These are phyloP conservation scores for Leishmania aethiopica DNA, from an alignment of 208 protist species.

Conservation along the genomic window DNA sequence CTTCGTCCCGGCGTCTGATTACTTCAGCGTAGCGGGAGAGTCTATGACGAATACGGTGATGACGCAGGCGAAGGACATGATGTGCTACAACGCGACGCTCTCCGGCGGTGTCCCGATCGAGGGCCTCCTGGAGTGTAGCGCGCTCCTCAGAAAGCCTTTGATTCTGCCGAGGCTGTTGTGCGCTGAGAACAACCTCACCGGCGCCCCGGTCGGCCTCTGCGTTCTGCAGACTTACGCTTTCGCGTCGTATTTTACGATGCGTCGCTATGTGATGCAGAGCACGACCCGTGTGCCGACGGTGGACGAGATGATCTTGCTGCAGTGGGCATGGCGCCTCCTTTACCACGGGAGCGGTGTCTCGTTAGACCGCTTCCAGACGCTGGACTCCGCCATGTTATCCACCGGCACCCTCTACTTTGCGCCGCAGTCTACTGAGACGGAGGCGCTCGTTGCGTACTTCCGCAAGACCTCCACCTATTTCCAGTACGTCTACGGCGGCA, in stretches of 20 bases:
- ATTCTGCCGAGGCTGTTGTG: slow-evolving; percentile 13
- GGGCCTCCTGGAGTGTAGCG: slow-evolving; percentile 9
- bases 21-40: slow-evolving; percentile 27
- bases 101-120: slow-evolving; percentile 16
- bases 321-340: slow-evolving; percentile 52
- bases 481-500: slow-evolving; percentile 51
- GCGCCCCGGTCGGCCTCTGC: slow-evolving; percentile 36
- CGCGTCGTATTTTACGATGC: slow-evolving; percentile 5
- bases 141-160: not conserved
- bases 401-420: slow-evolving; percentile 56
- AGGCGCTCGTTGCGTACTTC: slow-evolving; percentile 40
- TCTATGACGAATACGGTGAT: slow-evolving; percentile 9
- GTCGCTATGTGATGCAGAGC: slow-evolving; percentile 22
- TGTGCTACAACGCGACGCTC: slow-evolving; percentile 45
- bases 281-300: slow-evolving; percentile 41
- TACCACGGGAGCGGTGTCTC: slow-evolving; percentile 25
- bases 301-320: slow-evolving; percentile 48
- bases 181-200: slow-evolving; percentile 22
- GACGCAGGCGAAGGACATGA: slow-evolving; percentile 7
- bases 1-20: slow-evolving; percentile 13
- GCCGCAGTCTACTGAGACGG: slow-evolving; percentile 34
- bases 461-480: slow-evolving; percentile 40
- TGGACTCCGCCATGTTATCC: slow-evolving; percentile 38
- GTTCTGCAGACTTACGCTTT: not conserved
- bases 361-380: slow-evolving; percentile 20